Conservation (phyloP, 257 asterid genomes). For the Solanum bulbocastanum region DNA sequence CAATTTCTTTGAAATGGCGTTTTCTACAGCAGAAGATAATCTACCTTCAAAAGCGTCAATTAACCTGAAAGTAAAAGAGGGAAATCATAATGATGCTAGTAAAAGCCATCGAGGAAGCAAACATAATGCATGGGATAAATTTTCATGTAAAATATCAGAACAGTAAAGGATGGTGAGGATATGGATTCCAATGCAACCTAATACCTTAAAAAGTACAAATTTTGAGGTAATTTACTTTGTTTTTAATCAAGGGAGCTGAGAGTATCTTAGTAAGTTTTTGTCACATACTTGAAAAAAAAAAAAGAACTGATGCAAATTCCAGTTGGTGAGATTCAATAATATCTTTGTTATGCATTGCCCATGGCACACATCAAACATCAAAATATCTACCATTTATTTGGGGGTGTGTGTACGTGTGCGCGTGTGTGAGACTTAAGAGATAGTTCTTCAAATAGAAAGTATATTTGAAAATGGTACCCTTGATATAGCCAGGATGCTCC, state of each 20-base stretch:
- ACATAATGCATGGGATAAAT: neutral
- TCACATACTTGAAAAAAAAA: neutral
- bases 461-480: slow-evolving; percentile 41
- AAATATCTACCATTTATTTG: neutral
- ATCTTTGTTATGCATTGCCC: neutral
- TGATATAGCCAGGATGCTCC: slow-evolving; percentile 99
- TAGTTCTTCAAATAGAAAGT: neutral
- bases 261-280: neutral
- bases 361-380: neutral
- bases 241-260: neutral
- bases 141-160: neutral
- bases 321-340: neutral
- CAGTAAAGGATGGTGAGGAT: neutral
- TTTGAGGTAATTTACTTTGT: neutral
- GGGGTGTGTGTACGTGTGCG: neutral
- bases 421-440: neutral
- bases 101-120: neutral
- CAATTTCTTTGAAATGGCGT: slow-evolving; percentile 53
- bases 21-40: slow-evolving; percentile 64
- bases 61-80: slow-evolving; percentile 35
- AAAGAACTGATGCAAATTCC: neutral
- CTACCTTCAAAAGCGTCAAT: slow-evolving; percentile 62
- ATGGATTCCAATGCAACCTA: neutral
- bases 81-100: neutral
- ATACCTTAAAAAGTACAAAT: neutral